Conservation (phyloP, 805 yeast genomes). For the Saccharomycopsis guyanensis region DNA sequence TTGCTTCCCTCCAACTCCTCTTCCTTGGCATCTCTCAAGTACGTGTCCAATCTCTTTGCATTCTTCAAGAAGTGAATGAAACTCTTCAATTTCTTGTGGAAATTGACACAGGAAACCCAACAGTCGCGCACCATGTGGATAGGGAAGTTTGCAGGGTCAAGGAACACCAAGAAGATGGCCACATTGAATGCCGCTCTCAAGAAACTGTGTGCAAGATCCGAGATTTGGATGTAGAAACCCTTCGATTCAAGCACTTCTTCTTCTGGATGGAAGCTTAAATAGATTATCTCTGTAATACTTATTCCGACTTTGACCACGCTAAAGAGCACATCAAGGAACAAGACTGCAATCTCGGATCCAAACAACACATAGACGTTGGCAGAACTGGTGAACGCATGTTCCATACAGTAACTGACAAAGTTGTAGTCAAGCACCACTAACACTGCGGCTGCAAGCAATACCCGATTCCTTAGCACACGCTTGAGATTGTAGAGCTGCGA, state of each 20-base stretch:
- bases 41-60: constrained; percentile 54
- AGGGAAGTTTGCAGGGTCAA: constrained; percentile 38
- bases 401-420: constrained; percentile 21
- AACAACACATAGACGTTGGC: constrained; percentile 50
- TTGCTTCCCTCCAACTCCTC: constrained; percentile 58
- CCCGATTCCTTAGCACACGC: constrained; percentile 20
- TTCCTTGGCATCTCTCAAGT: constrained; percentile 53
- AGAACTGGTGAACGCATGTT: constrained; percentile 38
- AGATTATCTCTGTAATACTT: constrained; percentile 49
- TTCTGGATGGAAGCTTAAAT: constrained; percentile 37
- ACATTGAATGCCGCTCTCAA: constrained; percentile 39
- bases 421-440: constrained; percentile 37
- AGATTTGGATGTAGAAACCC: constrained; percentile 46
- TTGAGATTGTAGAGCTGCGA: constrained; percentile 22
- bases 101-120: constrained; percentile 29
- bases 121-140: constrained; percentile 44
- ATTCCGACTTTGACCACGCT: constrained; percentile 40
- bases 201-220: constrained; percentile 46
- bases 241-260: constrained; percentile 73
- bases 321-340: constrained; percentile 46
- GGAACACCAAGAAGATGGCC: constrained; percentile 36
- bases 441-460: constrained; percentile 2
- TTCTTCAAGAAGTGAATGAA: constrained; percentile 36
- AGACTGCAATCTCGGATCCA: constrained; percentile 69
- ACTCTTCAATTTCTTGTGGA: constrained; percentile 31